These are phyloP conservation scores for Lavandula angustifolia DNA, from an alignment of 257 asterid genomes.

Conservation along the genomic window DNA sequence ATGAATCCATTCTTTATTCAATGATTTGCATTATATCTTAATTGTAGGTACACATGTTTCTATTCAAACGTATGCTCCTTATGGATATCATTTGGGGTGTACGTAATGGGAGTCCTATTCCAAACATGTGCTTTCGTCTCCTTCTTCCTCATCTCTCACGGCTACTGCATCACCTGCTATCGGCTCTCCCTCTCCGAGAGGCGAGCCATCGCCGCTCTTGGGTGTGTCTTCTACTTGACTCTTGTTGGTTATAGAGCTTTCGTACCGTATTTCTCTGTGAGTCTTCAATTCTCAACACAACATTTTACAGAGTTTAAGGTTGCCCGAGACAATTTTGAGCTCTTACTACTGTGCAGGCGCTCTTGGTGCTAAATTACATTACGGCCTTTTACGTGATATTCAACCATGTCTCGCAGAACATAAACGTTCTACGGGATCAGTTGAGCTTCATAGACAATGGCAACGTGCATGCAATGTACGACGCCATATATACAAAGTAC, in stretches of 20 bases:
- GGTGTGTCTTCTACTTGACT: conserved; percentile 70
- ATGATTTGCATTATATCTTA: neutral
- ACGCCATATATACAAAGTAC: conserved; percentile 70
- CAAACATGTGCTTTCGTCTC: conserved; percentile 66
- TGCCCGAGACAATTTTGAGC: neutral
- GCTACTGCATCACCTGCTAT: conserved; percentile 79
- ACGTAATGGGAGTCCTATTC: conserved; percentile 69
- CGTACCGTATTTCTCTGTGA: conserved; percentile 77
- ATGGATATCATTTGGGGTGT: conserved; percentile 93
- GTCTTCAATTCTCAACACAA: conserved; percentile 31
- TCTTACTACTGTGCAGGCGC: conserved; percentile 44
- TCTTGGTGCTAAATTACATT: conserved; percentile 56
- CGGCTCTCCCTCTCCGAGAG: conserved; percentile 69
- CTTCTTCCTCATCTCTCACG: conserved; percentile 75
- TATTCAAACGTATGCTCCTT: conserved; percentile 64
- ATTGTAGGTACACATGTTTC: conserved; percentile 72
- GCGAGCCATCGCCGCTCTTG: conserved; percentile 59
- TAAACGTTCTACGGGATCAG: conserved; percentile 63
- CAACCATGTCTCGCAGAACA: conserved; percentile 62
- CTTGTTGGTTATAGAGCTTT: conserved; percentile 87
- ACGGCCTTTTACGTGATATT: conserved; percentile 64
- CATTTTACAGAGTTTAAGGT: neutral
- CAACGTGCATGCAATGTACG: conserved; percentile 69
- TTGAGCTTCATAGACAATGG: conserved; percentile 65
- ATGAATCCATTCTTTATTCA: too few relatives aligned